Conservation (phyloP, 768 basidiomycete species). For the Suillus occidentalis region DNA sequence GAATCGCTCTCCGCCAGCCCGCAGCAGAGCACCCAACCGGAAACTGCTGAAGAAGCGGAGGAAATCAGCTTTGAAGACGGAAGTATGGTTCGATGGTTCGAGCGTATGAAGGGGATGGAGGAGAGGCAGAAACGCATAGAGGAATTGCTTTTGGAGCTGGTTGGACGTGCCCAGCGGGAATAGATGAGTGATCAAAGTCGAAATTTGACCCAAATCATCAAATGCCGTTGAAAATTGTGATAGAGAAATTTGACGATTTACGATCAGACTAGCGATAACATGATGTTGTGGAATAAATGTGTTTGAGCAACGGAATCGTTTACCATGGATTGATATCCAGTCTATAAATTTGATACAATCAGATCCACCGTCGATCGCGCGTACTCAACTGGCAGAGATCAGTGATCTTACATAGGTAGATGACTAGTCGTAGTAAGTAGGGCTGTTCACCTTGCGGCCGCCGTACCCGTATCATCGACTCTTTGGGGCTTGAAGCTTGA, state of each 20-base stretch:
- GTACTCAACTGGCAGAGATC: too few species aligned
- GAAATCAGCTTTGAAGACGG: slow-evolving; percentile 27
- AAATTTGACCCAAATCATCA: not conserved
- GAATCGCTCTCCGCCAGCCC: slow-evolving; percentile 27
- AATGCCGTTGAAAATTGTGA: not conserved
- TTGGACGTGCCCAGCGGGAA: not conserved
- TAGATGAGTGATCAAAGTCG: not conserved
- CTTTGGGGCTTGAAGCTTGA: too few species aligned
- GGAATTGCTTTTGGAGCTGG: slow-evolving; percentile 39
- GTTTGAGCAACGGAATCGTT: too few species aligned
- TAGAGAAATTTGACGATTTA: not conserved
- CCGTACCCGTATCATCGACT: too few species aligned
- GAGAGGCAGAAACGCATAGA: slow-evolving; percentile 49
- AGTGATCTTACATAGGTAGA: too few species aligned
- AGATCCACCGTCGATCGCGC: too few species aligned
- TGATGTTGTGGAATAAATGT: not conserved
- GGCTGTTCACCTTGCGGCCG: too few species aligned
- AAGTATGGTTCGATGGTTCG: slow-evolving; percentile 29
- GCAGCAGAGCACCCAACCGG: slow-evolving; percentile 19
- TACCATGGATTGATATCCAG: too few species aligned
- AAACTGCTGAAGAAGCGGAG: slow-evolving; percentile 29
- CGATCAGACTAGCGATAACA: not conserved
- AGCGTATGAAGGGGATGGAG: slow-evolving; percentile 43
- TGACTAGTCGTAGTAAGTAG: too few species aligned
- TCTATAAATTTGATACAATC: too few species aligned